Base-by-base conservation (phyloP, 345 rosid genomes). In the Boechera divaricarpa region DNA sequence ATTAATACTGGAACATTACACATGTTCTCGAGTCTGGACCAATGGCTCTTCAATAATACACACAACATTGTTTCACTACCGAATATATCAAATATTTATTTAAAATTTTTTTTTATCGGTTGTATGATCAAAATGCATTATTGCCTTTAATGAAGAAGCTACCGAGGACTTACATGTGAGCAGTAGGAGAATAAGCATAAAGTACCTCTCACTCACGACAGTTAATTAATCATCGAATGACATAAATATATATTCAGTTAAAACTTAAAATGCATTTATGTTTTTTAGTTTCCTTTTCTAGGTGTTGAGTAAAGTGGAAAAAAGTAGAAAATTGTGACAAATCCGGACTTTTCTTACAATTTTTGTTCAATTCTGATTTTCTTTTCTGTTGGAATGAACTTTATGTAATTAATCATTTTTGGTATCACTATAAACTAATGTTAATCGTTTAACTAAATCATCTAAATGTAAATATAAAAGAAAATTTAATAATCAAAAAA, bases 1-100 rank as follows among this genome's bases (percentile, higher is more conserved):
- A 76, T 32, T 61, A 63, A 35, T 64, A 35, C 26, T 63, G 32
- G 57, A 77, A 77, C 76, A 77, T 56, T 7, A 71, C 77, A 77
- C 81, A 77, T 77, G 80, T 48, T 36, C 61, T 29, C 45, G 2
- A 70, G 75, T 0, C 59, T 77, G 80, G 80, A 77, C 80, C 80
- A 70, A 69, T 67, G 53, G 32, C 49, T 55, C 45, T 2, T 66
- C 48, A 69, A 76, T 76, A 41, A 76, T 59, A 49, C 42, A 47
- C 61, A 57, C 61, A 48, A 38, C 35, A 67, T 16, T 44, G 39
- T 42, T 75, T 74, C 66, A 65, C 66, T 35, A 56, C 49, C 31
- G 38, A 65, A 55, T 32, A 65, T 65, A 56, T 66, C 66, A 47
- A 26, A 18, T n/a, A 1, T 56, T 56, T 39, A 15, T 66, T 7